A percentile compares a stretch with the other conserved stretches of the same genome.
Evolutionary conservation across 768 basidiomycete species (phyloP).

Genomic region (Tephrocybe rancida): DNA sequence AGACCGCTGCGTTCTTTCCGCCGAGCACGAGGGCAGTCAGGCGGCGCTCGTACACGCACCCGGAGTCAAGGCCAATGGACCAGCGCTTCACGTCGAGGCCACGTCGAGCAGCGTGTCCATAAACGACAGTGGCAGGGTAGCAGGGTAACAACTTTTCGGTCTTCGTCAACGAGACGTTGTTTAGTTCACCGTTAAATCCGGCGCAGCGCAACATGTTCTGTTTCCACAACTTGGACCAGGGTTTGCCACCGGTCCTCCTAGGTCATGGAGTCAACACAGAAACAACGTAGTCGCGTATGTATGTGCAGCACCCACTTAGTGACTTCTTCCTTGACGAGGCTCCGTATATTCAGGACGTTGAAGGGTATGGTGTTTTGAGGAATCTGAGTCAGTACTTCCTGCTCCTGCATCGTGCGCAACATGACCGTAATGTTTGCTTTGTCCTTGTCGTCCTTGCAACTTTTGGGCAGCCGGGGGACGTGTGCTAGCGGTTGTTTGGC

Average conservation of each 20-base stretch:
- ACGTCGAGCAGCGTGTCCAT: conserved; percentile 82
- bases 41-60: conserved; percentile 72
- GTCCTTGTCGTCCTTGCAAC: conserved; percentile 7
- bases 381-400: conserved; percentile 63
- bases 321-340: conserved; percentile 45
- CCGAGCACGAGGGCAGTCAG: conserved; percentile 72
- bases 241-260: conserved; percentile 50
- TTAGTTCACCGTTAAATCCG: conserved; percentile 40
- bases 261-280: neutral
- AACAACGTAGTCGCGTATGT: no score
- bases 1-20: neutral
- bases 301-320: conserved; percentile 38
- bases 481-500: conserved; percentile 72
- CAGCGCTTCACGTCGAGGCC: conserved; percentile 84
- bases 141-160: conserved; percentile 49
- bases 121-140: conserved; percentile 76
- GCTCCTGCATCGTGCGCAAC: conserved; percentile 66
- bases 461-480: conserved; percentile 41
- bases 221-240: conserved; percentile 83
- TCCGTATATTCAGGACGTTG: conserved; percentile 75
- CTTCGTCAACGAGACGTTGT: conserved; percentile 7
- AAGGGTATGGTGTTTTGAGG: conserved; percentile 81
- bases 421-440: conserved; percentile 29
- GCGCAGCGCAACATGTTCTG: conserved; percentile 58
- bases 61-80: conserved; percentile 85